A percentile compares a stretch with the other conserved stretches of the same genome.
phyloP scores from a whole-genome alignment of 208 protist species.

The Leishmania martiniquensis region DNA sequence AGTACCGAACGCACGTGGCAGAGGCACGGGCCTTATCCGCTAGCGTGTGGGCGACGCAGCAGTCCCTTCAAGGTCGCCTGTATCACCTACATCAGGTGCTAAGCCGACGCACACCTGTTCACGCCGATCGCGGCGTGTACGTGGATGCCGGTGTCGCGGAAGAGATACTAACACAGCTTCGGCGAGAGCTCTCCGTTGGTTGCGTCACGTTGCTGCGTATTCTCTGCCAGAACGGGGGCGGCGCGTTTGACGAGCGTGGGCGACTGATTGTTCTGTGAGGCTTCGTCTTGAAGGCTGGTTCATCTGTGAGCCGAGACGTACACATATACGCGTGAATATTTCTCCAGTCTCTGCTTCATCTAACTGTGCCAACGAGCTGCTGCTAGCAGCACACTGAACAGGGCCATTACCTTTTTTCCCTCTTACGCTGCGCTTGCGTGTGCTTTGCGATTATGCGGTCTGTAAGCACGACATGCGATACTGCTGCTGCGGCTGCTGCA shows the following conservation, averaged over 20 bases:
- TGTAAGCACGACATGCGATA: neutral
- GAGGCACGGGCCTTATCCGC: neutral
- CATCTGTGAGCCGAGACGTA: neutral
- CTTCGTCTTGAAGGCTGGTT: neutral
- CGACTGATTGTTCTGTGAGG: neutral
- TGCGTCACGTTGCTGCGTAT: slow-evolving; percentile 21
- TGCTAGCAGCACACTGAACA: neutral
- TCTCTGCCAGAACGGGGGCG: slow-evolving; percentile 6
- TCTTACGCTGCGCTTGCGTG: neutral
- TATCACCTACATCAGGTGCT: slow-evolving; percentile 15
- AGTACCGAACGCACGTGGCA: neutral
- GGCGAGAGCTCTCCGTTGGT: slow-evolving; percentile 11
- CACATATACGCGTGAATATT: neutral
- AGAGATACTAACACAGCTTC: slow-evolving; percentile 14
- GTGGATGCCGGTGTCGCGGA: slow-evolving; percentile 1
- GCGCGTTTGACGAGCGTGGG: neutral
- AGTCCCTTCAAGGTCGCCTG: slow-evolving; percentile 10
- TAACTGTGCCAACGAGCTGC: neutral
- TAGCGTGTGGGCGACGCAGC: neutral
- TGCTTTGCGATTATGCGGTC: neutral
- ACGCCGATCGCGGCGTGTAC: neutral
- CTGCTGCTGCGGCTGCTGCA: neutral
- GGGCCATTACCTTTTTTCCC: neutral
- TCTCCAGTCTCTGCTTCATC: neutral
- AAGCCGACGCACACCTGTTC: neutral